These are phyloP conservation scores for Ceriops zippeliana DNA, from an alignment of 345 rosid species.

Conservation along the genomic window DNA sequence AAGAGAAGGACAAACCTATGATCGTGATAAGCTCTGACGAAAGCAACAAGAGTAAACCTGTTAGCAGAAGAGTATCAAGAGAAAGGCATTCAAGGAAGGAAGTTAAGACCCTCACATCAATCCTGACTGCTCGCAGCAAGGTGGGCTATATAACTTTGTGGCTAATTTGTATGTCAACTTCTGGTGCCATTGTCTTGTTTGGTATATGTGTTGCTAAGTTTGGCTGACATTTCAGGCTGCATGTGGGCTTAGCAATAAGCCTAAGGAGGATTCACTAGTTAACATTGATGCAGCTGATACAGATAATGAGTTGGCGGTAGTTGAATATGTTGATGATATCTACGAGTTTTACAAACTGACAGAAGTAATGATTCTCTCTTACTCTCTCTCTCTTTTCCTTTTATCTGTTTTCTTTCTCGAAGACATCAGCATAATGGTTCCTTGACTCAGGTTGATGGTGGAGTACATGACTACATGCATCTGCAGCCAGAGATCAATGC, in stretches of 20 bases:
- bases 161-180: neutral
- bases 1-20: conserved; percentile 32
- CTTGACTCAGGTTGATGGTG: conserved; percentile 45
- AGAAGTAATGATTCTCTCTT: conserved; percentile 36
- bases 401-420: neutral
- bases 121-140: conserved; percentile 76
- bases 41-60: conserved; percentile 32
- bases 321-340: conserved; percentile 90
- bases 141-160: conserved; percentile 21
- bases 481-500: conserved; percentile 66
- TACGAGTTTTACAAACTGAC: conserved; percentile 69
- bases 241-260: conserved; percentile 42
- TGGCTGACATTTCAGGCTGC: conserved; percentile 39
- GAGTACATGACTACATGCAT: conserved; percentile 59
- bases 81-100: conserved; percentile 32
- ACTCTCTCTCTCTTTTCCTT: neutral
- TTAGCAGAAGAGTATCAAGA: conserved; percentile 23
- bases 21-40: conserved; percentile 57
- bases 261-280: conserved; percentile 18
- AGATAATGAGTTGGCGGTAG: conserved; percentile 60
- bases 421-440: neutral
- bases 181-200: neutral
- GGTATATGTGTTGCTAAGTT: neutral
- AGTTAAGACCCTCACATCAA: conserved; percentile 55
- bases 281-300: conserved; percentile 71